Evolutionary conservation across 108 stramenopile species (phyloP).

Genomic region (Cyclostephanos invisitatus): DNA sequence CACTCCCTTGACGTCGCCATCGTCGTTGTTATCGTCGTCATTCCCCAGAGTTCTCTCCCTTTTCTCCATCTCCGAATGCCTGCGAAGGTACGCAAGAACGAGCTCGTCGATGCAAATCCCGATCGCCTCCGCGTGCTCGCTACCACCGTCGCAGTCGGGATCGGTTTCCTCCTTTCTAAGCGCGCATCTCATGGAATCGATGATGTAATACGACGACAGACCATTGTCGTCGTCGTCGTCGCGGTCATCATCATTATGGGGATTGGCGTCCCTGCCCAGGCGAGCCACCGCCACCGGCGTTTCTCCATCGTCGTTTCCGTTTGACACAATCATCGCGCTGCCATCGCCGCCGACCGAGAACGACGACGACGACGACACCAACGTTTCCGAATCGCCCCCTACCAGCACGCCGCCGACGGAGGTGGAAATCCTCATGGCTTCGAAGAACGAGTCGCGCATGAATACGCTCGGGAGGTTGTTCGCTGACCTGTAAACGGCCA

Average conservation of each 20-base stretch:
- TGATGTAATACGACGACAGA: slow-evolving; percentile 39
- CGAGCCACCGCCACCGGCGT: slow-evolving; percentile 79
- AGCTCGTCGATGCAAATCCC: slow-evolving; percentile 76
- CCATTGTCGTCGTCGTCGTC: slow-evolving; percentile 40
- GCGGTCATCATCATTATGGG: not conserved
- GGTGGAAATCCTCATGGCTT: slow-evolving; percentile 73
- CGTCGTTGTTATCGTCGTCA: not conserved
- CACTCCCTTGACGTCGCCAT: not conserved
- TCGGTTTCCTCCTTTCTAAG: slow-evolving; percentile 80
- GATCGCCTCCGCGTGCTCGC: slow-evolving; percentile 79
- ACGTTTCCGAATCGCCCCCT: slow-evolving; percentile 34
- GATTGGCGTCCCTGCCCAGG: slow-evolving; percentile 20
- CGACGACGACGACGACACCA: slow-evolving; percentile 15
- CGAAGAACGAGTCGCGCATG: slow-evolving; percentile 76
- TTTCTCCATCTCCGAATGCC: slow-evolving; percentile 38
- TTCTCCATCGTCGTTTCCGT: slow-evolving; percentile 21
- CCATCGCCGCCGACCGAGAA: not conserved
- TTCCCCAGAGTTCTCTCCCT: slow-evolving; percentile 2
- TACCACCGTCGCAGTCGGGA: slow-evolving; percentile 76
- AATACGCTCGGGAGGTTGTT: slow-evolving; percentile 83
- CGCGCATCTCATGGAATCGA: slow-evolving; percentile 76
- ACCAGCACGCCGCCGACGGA: not conserved
- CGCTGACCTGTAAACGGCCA: slow-evolving; percentile 75
- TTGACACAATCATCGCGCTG: not conserved
- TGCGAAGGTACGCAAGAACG: slow-evolving; percentile 44